Base-by-base conservation (phyloP, 495 filamentous ascomycete genomes). In the Cryomyces minteri region DNA sequence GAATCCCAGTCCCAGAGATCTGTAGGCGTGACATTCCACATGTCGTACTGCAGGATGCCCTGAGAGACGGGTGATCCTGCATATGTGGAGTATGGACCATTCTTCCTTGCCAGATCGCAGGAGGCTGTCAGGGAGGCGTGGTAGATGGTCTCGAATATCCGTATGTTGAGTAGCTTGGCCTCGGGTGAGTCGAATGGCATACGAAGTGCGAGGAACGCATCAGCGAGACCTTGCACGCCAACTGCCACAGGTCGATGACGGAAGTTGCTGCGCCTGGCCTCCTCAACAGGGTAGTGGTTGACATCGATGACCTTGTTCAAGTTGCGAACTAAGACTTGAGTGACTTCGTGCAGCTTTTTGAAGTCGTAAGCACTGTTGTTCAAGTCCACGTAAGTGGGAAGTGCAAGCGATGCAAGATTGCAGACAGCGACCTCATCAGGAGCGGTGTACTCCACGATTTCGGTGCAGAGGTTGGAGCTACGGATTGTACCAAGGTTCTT, bases 131-230 rank as follows among this genome's bases (percentile, higher is more conserved):
- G 67, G 47, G 85, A 86, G 60, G 78, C 90, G 61, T 98, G 90
- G 67, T 98, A 98, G 66, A 98, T 95, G 37, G 90, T 98, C 74
- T 98, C 90, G 56, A 98, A 98, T 60, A 98, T 95, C 63, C 95
- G 86, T 55, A 80, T 88, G 72, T 98, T 98, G 55, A 98, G 74
- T 57, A 88, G 74, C 52, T 80, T 80, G 39, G 90, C 90, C 67
- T 94, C 84, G 12, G 83, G 73, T 0, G 92, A 98, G 59, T 98
- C 90, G 60, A 98, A 98, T 6, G 90, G 90, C 67, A 93, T 70
- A 56, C 92, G 90, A 46, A 98, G 79, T 45, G 92, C 88, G 49
- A 98, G 74, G 79, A 98, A 98, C 41, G 84, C 84, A 72, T 98
- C 90, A n/a, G 90, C 90, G 52, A 98, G 79, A 71, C 90, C 90